These are phyloP conservation scores for Suillus sp. DNA, from an alignment of 768 basidiomycete species.

Conservation along the genomic window DNA sequence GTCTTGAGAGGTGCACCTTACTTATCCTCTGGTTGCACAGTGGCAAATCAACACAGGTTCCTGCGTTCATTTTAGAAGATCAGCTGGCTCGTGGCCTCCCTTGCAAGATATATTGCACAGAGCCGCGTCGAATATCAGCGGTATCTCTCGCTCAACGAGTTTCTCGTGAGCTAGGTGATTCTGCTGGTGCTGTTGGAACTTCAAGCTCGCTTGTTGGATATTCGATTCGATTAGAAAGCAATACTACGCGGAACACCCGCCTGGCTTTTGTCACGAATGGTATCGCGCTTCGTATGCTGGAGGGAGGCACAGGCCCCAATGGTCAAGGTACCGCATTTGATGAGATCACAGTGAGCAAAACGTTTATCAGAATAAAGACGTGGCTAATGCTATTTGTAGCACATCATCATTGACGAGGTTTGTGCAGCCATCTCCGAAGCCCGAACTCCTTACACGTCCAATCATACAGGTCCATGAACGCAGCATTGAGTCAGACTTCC, in stretches of 20 bases:
- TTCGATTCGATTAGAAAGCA: constrained; percentile 90
- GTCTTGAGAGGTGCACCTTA: constrained; percentile 36
- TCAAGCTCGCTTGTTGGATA: constrained; percentile 85
- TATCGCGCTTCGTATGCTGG: constrained; percentile 96
- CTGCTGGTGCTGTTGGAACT: constrained; percentile 75
- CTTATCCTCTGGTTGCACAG: constrained; percentile 41
- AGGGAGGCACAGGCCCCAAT: constrained; percentile 69
- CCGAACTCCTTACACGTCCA: neutral
- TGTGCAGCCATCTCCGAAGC: constrained; percentile 15
- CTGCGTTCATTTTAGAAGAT: constrained; percentile 91
- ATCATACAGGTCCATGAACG: constrained; percentile 82
- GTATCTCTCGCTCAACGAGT: constrained; percentile 94
- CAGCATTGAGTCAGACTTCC: constrained; percentile 95
- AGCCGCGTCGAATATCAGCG: constrained; percentile 94
- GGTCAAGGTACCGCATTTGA: constrained; percentile 84
- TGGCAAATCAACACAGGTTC: constrained; percentile 97
- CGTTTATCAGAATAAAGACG: constrained; percentile 4
- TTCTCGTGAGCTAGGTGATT: constrained; percentile 89
- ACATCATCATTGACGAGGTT: constrained; percentile 95
- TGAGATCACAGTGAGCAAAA: constrained; percentile 79
- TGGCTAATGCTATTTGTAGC: constrained; percentile 45
- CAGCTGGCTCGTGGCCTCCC: constrained; percentile 75
- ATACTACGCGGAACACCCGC: constrained; percentile 75
- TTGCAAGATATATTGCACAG: constrained; percentile 94
- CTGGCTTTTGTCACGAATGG: constrained; percentile 90